phyloP scores from a whole-genome alignment of 768 basidiomycete species.

The Termitomyces heimii region DNA sequence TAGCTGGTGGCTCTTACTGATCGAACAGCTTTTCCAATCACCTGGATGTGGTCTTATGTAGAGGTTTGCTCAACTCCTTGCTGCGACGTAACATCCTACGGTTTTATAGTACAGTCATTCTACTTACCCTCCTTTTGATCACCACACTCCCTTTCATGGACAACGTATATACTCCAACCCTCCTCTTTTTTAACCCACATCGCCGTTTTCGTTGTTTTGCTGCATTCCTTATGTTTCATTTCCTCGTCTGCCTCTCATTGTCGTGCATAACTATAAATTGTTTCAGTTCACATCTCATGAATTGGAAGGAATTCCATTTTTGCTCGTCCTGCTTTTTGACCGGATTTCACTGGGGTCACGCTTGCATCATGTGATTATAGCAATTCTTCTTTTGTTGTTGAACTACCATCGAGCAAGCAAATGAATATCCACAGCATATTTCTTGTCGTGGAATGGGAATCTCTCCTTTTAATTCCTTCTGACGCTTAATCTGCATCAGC shows the following conservation, averaged over 20 bases:
- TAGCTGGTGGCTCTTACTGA: not conserved
- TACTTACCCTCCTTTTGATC: constrained; percentile 10
- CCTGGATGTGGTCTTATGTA: not conserved
- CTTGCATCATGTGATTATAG: not conserved
- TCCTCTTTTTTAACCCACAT: constrained; percentile 19
- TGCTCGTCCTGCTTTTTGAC: not conserved
- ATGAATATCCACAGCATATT: not conserved
- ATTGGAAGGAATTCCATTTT: not conserved
- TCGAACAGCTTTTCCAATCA: not conserved
- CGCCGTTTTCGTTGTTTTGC: constrained; percentile 38
- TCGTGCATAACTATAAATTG: constrained; percentile 15
- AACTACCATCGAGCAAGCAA: too few species aligned
- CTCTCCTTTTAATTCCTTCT: not conserved
- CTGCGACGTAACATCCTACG: constrained; percentile 2
- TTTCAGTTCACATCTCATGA: constrained; percentile 5
- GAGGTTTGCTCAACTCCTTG: not conserved
- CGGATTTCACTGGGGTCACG: not conserved
- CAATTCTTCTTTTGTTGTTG: not conserved
- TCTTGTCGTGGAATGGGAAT: not conserved
- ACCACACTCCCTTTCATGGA: constrained; percentile 17
- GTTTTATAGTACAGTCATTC: constrained; percentile 11
- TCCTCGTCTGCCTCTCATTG: constrained; percentile 12
- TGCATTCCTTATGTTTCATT: constrained; percentile 22
- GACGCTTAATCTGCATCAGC: not conserved
- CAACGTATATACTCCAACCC: constrained; percentile 13